phyloP scores from a whole-genome alignment of 768 basidiomycete genomes.

The Dentipellis sp. region DNA sequence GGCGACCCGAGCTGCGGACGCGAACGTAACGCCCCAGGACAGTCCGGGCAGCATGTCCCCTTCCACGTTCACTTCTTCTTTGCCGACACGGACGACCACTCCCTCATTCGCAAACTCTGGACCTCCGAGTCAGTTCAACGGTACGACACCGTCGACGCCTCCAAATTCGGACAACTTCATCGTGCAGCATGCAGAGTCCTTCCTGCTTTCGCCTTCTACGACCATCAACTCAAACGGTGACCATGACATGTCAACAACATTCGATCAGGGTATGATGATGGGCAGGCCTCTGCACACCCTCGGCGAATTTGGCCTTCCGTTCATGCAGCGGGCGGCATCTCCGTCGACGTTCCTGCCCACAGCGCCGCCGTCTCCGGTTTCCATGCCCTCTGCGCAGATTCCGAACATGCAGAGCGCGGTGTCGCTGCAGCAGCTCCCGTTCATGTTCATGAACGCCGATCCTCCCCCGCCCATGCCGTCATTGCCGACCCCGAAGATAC shows the following conservation, averaged over 20 bases:
- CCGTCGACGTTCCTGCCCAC: conserved; percentile 15
- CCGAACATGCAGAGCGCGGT: conserved; percentile 8
- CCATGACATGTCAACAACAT: background rate
- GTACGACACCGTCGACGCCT: conserved; percentile 12
- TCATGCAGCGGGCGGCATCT: background rate
- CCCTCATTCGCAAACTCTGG: conserved; percentile 16
- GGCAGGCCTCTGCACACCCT: conserved; percentile 1
- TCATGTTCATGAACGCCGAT: conserved; percentile 47
- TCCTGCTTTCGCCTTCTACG: conserved; percentile 9
- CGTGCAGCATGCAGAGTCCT: conserved; percentile 2
- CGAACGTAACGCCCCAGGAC: conserved; percentile 18
- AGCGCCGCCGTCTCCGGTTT: conserved; percentile 15
- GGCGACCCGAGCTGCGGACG: conserved; percentile 21
- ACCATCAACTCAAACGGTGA: conserved; percentile 3
- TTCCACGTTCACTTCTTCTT: conserved; percentile 18
- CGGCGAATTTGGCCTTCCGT: background rate
- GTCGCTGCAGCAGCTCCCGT: conserved; percentile 8
- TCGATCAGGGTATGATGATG: too few relatives aligned
- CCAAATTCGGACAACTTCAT: conserved; percentile 4
- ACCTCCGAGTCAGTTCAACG: conserved; percentile 9
- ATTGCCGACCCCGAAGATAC: conserved; percentile 62
- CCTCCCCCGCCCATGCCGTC: conserved; percentile 38
- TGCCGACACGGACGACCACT: conserved; percentile 23
- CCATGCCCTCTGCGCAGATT: conserved; percentile 6
- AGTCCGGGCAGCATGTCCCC: conserved; percentile 24